Evolutionary conservation across 345 rosid genomes (phyloP), one percentile per base, ranked within the genome.

Genomic region (Cochlearia excelsa): DNA sequence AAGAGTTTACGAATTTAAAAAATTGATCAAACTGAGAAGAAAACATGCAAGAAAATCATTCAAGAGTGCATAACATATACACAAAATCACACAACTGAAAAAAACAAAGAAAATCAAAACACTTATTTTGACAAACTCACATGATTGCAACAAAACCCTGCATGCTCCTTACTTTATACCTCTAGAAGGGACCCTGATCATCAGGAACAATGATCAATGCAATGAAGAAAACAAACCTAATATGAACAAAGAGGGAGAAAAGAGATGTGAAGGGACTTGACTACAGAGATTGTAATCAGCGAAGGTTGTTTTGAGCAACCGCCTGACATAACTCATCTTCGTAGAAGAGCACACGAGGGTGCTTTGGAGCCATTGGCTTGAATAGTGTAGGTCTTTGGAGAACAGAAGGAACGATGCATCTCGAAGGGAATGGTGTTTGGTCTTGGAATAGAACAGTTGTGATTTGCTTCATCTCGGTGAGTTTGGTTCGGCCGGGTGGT

Each of bases 271-370:
- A 33, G 0, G 9, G 7, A 37, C 5, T 34, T 37, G 40, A 4
- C 23, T 16, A 37, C 7, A 55, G 29, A 41, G 29, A 28, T 46
- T 2, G 43, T 37, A 54, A 75, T 88, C 84, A 88, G 59, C 64
- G 83, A 60, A 87, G 93, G 70, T 87, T 90, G 68, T 87, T 85
- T 65, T 87, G 90, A 74, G 96, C 92, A 74, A 92, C 96, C 46
- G 98, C 96, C 61, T 88, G 93, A 78, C 98, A 88, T 60, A 92
- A 65, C 56, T 92, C 98, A 31, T 92, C 98, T 76, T 92, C 98
- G 3, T 86, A 92, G 75, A 92, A 86, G 41, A 92, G 75, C 9
- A 78, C 98, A 9, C 98, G 77, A 38, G 74, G 74, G 34, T 69
- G 74, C 43, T 65, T 72, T 10, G 71, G 58, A 59, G 67, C 63